Evolutionary conservation across 257 asterid species (phyloP).

Genomic region (Cruciata laevipes): DNA sequence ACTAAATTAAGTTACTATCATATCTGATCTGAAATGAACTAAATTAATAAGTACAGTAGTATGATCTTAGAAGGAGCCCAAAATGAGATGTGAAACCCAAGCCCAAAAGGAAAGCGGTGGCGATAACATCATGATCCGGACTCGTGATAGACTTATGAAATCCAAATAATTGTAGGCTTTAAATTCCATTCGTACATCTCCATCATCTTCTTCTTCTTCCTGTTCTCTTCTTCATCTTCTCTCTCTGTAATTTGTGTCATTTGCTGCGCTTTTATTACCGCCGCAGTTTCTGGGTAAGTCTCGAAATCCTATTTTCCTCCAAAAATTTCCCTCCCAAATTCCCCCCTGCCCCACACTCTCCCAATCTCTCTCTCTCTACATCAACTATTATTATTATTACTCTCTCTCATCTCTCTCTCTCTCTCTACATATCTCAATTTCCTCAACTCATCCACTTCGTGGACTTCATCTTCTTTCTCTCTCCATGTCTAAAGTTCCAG

Average conservation of each 20-base stretch:
- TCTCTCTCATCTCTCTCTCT: background rate
- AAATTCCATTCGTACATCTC: conserved; percentile 5
- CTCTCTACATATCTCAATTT: background rate
- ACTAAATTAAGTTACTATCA: too few relatives aligned
- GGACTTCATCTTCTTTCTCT: background rate
- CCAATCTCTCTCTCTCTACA: background rate
- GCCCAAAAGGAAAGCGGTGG: background rate
- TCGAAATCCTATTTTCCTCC: background rate
- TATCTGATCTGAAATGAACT: too few relatives aligned
- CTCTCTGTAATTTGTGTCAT: background rate
- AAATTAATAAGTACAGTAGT: too few relatives aligned
- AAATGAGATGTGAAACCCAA: background rate
- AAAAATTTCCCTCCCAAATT: conserved; percentile 9
- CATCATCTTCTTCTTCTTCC: background rate
- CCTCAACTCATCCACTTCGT: conserved; percentile 4
- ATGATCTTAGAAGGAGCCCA: too few relatives aligned
- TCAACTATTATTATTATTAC: background rate
- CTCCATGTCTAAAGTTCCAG: background rate
- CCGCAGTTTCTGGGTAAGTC: conserved; percentile 2
- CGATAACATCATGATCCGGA: conserved; percentile 7
- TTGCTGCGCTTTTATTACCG: background rate
- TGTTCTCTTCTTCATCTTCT: background rate
- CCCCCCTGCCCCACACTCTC: background rate
- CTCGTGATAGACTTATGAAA: conserved; percentile 17
- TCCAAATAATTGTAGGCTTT: conserved; percentile 15